These are phyloP conservation scores for Antrodiella citrinella DNA, from an alignment of 768 basidiomycete species.

Conservation along the genomic window DNA sequence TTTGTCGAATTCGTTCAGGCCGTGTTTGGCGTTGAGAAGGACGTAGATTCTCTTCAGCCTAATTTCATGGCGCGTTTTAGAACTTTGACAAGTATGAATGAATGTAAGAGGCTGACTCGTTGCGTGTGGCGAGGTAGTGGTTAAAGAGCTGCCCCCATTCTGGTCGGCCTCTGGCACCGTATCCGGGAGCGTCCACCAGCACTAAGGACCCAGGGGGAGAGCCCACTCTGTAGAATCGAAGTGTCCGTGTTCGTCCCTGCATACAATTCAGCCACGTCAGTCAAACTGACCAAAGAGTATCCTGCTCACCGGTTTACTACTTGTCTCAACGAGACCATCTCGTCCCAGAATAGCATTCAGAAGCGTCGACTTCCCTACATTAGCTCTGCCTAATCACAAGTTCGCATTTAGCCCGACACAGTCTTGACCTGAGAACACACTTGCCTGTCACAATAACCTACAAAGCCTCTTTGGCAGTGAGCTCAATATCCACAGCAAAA, in stretches of 20 bases:
- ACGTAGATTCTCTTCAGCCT: conserved; percentile 69
- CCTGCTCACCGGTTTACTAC: conserved; percentile 59
- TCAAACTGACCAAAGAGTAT: background rate
- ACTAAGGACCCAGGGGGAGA: conserved; percentile 42
- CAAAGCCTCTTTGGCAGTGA: background rate
- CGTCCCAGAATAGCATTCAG: conserved; percentile 62
- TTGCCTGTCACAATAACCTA: conserved; percentile 22
- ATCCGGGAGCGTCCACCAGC: conserved; percentile 77
- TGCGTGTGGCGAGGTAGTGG: conserved; percentile 50
- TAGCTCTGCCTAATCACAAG: conserved; percentile 81
- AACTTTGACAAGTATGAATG: background rate
- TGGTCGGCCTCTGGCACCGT: conserved; percentile 61
- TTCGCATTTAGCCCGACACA: no score
- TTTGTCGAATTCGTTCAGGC: conserved; percentile 45
- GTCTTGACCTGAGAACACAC: no score
- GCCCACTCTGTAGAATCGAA: conserved; percentile 72
- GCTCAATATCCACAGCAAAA: background rate
- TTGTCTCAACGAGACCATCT: conserved; percentile 48
- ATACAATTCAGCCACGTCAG: background rate
- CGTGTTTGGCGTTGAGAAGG: conserved; percentile 61
- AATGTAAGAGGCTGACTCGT: conserved; percentile 37
- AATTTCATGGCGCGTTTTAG: background rate
- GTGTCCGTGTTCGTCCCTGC: conserved; percentile 62
- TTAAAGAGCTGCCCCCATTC: conserved; percentile 74
- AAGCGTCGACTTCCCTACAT: conserved; percentile 69